phyloP scores from a whole-genome alignment of 2,329 filamentous ascomycete species.

The Microcera coccophila region DNA sequence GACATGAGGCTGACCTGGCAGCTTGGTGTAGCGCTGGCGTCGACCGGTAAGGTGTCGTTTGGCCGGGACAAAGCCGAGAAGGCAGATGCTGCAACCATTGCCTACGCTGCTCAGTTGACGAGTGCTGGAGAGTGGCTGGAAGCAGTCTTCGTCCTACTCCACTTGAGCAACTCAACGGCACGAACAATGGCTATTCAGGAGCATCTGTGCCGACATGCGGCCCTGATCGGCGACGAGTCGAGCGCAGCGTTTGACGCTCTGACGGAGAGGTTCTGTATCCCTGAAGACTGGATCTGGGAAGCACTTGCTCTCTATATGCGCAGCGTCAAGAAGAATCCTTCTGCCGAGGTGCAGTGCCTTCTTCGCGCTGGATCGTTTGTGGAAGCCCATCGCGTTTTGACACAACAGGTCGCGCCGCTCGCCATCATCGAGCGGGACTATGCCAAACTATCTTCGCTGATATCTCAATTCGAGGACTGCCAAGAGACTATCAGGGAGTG shows the following conservation, averaged over 20 bases:
- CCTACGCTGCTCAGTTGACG: slow-evolving; percentile 62
- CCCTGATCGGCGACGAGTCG: slow-evolving; percentile 57
- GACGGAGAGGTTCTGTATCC: slow-evolving; percentile 64
- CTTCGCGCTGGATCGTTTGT: slow-evolving; percentile 71
- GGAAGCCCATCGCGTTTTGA: slow-evolving; percentile 81
- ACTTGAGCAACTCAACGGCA: slow-evolving; percentile 60
- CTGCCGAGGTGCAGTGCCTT: slow-evolving; percentile 72
- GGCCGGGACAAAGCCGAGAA: slow-evolving; percentile 54
- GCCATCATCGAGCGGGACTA: slow-evolving; percentile 82
- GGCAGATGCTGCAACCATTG: slow-evolving; percentile 61
- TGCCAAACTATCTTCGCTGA: slow-evolving; percentile 61
- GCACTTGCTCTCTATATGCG: slow-evolving; percentile 82
- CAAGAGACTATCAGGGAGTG: slow-evolving; percentile 65
- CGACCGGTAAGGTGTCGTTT: slow-evolving; percentile 49
- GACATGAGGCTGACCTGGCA: slow-evolving; percentile 81
- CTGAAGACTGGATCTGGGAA: slow-evolving; percentile 76
- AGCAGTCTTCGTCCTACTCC: slow-evolving; percentile 72
- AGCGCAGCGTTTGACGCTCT: slow-evolving; percentile 57
- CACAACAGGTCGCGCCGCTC: slow-evolving; percentile 73
- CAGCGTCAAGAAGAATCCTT: slow-evolving; percentile 64
- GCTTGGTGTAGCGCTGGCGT: slow-evolving; percentile 64
- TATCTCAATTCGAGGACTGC: slow-evolving; percentile 66
- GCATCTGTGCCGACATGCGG: slow-evolving; percentile 69
- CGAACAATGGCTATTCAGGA: slow-evolving; percentile 68
- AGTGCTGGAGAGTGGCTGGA: slow-evolving; percentile 63